Percentiles rank a stretch among this genome's conserved stretches.
These are phyloP conservation scores for Dothiorella sarmentorum DNA, from an alignment of 2,329 filamentous ascomycete species.

Conservation along the genomic window DNA sequence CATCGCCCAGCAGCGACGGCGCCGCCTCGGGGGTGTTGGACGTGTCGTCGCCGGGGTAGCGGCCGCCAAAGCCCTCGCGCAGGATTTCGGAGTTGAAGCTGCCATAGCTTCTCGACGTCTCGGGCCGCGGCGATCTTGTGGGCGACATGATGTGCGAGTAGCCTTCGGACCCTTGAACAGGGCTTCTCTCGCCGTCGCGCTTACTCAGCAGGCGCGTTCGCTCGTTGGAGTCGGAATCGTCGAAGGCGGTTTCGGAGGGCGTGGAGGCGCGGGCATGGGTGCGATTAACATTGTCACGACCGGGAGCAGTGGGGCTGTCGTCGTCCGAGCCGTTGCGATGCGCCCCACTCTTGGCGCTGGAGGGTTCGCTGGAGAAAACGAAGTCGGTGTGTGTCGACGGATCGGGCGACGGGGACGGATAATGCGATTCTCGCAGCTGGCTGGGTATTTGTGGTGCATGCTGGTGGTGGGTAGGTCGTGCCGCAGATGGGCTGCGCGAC, in stretches of 20 bases:
- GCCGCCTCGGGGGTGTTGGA: slow-evolving; percentile 32
- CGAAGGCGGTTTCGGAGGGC: slow-evolving; percentile 25
- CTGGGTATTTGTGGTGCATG: slow-evolving; percentile 37
- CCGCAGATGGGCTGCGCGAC: slow-evolving; percentile 34
- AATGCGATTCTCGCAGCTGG: slow-evolving; percentile 42
- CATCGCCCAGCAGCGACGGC: slow-evolving; percentile 41
- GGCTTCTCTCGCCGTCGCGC: slow-evolving; percentile 33
- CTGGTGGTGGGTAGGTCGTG: slow-evolving; percentile 27
- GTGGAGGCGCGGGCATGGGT: slow-evolving; percentile 27
- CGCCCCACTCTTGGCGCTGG: slow-evolving; percentile 10
- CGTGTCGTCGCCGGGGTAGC: slow-evolving; percentile 33
- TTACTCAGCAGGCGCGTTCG: slow-evolving; percentile 39
- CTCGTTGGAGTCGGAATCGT: slow-evolving; percentile 30
- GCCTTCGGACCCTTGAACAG: slow-evolving; percentile 29
- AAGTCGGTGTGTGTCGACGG: slow-evolving; percentile 30
- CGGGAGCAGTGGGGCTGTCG: slow-evolving; percentile 26
- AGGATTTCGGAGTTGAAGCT: slow-evolving; percentile 43
- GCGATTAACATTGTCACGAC: slow-evolving; percentile 32
- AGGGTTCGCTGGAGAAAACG: slow-evolving; percentile 21
- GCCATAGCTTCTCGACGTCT: slow-evolving; percentile 51
- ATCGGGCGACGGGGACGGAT: slow-evolving; percentile 41
- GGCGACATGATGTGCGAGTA: slow-evolving; percentile 66
- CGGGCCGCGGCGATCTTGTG: slow-evolving; percentile 63
- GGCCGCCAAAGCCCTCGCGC: slow-evolving; percentile 30
- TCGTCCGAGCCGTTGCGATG: slow-evolving; percentile 15